Percentiles rank a stretch among this genome's conserved stretches.
phyloP scores from a whole-genome alignment of 2,329 filamentous ascomycete species.

The Neofusicoccum ribis region DNA sequence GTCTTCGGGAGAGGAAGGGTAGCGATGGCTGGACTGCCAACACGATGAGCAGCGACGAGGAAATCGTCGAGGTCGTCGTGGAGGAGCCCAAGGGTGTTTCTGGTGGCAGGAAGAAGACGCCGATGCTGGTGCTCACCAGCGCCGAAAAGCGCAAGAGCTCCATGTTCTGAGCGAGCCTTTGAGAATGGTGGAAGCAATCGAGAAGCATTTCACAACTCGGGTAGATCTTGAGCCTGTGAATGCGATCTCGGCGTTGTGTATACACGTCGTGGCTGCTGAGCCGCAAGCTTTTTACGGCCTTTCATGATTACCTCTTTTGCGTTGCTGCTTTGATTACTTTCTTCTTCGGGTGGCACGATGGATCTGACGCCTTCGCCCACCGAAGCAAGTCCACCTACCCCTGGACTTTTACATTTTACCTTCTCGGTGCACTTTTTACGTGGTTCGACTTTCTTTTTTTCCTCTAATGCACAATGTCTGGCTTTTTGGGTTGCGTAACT shows the following conservation, averaged over 20 bases:
- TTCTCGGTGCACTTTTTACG: conserved; percentile 15
- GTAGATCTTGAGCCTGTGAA: conserved; percentile 23
- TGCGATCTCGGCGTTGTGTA: conserved; percentile 33
- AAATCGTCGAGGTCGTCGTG: conserved; percentile 49
- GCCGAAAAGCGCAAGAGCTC: conserved; percentile 86
- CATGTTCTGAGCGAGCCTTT: conserved; percentile 50
- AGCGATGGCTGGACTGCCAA: conserved; percentile 54
- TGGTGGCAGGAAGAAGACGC: conserved; percentile 71
- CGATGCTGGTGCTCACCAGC: conserved; percentile 83
- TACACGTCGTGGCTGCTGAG: conserved; percentile 30
- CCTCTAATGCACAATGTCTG: conserved; percentile 12
- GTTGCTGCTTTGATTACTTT: conserved; percentile 25
- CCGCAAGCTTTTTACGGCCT: conserved; percentile 35
- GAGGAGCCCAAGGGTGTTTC: conserved; percentile 59
- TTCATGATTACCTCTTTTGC: conserved; percentile 35
- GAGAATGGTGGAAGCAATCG: conserved; percentile 23
- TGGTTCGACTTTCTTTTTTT: conserved; percentile 2
- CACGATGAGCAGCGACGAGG: conserved; percentile 68
- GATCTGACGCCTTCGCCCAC: background rate
- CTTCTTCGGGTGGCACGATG: conserved; percentile 4
- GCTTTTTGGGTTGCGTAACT: conserved; percentile 1
- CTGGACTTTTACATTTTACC: background rate
- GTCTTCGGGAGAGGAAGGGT: conserved; percentile 35
- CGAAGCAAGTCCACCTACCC: background rate
- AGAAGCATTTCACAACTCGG: conserved; percentile 22